Percentiles rank a stretch among this genome's conserved stretches.
These are phyloP conservation scores for Lachancea dasiensis DNA, from an alignment of 805 yeast species.

Conservation along the genomic window DNA sequence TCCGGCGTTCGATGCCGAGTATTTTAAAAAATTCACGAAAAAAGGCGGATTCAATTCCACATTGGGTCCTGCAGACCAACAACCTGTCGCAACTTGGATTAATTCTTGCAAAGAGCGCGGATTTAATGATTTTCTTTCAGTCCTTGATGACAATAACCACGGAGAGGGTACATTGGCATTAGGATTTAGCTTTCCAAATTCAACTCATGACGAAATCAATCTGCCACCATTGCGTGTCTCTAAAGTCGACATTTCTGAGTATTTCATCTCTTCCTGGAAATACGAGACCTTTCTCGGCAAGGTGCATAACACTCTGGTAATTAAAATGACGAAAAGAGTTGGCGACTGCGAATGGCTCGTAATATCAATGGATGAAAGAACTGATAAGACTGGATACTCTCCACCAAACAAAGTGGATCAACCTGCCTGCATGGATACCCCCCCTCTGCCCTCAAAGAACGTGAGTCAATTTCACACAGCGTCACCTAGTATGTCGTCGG, in stretches of 20 bases:
- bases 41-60: slow-evolving; percentile 21
- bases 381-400: slow-evolving; percentile 14
- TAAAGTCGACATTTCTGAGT: slow-evolving; percentile 34
- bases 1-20: slow-evolving; percentile 26
- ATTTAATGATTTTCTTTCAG: slow-evolving; percentile 18
- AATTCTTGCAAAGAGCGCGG: slow-evolving; percentile 20
- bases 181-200: slow-evolving; percentile 11
- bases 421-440: not conserved
- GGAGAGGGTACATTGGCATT: slow-evolving; percentile 20
- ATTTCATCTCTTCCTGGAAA: slow-evolving; percentile 39
- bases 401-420: slow-evolving; percentile 7
- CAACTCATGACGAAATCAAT: slow-evolving; percentile 10
- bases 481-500: slow-evolving; percentile 3
- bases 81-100: slow-evolving; percentile 23
- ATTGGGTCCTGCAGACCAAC: slow-evolving; percentile 17
- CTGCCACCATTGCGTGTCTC: slow-evolving; percentile 33
- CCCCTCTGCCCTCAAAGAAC: slow-evolving; percentile 3
- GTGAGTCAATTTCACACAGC: slow-evolving; percentile 1
- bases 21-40: slow-evolving; percentile 24
- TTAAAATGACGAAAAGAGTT: slow-evolving; percentile 33
- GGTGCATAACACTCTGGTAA: slow-evolving; percentile 32
- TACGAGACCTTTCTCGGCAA: slow-evolving; percentile 35
- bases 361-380: slow-evolving; percentile 31
- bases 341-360: slow-evolving; percentile 39
- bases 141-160: slow-evolving; percentile 16